A percentile compares a stretch with the other conserved stretches of the same genome.
phyloP scores from a whole-genome alignment of 495 filamentous ascomycete species.

The Rostrohypoxylon terebratum region DNA sequence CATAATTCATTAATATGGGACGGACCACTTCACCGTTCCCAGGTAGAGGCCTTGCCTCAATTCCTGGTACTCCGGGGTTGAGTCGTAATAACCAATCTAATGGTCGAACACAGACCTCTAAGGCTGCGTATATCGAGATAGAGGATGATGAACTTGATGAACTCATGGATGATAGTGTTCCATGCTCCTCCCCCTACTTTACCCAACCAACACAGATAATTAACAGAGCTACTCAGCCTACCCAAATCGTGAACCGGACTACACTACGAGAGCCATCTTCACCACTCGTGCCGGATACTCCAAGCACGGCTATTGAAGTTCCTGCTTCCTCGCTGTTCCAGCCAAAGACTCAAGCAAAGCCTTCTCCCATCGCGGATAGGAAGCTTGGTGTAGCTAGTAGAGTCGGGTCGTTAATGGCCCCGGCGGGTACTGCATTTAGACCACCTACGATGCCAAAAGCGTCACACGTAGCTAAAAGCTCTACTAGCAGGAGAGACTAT shows the following conservation, averaged over 20 bases:
- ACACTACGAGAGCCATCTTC: conserved; percentile 41
- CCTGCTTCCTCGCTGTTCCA: conserved; percentile 82
- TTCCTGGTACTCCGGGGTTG: conserved; percentile 36
- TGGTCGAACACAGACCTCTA: conserved; percentile 23
- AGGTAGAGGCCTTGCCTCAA: conserved; percentile 27
- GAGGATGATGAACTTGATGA: conserved; percentile 50
- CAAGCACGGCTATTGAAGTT: conserved; percentile 73
- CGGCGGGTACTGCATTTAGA: conserved; percentile 78
- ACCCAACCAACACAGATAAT: conserved; percentile 53
- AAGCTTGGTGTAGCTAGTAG: conserved; percentile 43
- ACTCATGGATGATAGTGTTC: conserved; percentile 46
- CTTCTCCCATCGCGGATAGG: conserved; percentile 31
- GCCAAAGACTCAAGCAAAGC: conserved; percentile 35
- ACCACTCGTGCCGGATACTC: conserved; percentile 56
- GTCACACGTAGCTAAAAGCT: conserved; percentile 16
- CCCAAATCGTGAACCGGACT: conserved; percentile 52
- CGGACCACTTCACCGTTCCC: conserved; percentile 21
- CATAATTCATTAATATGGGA: conserved; percentile 29
- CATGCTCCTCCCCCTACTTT: conserved; percentile 57
- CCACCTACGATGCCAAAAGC: conserved; percentile 58
- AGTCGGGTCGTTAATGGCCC: conserved; percentile 75
- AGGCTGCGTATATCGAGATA: conserved; percentile 39
- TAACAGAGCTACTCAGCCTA: conserved; percentile 49
- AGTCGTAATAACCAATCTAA: conserved; percentile 24
- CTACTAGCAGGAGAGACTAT: conserved; percentile 48